Evolutionary conservation across 2,329 filamentous ascomycete species (phyloP), one percentile per base, ranked within the genome.

Genomic region (Helminthosporium solani): DNA sequence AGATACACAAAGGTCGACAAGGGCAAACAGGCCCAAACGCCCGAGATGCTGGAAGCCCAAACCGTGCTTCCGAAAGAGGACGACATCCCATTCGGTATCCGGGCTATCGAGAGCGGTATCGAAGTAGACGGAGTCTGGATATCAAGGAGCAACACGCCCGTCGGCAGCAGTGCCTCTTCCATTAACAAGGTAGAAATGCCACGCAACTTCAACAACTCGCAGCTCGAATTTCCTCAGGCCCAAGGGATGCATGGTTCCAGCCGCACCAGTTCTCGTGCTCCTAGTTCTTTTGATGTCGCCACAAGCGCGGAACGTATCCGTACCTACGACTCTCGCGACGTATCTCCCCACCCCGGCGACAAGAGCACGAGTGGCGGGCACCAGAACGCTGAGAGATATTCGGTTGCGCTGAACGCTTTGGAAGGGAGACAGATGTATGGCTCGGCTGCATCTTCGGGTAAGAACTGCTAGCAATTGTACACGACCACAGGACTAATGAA

Each of bases 41-140:
- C 60, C 7, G 68, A 81, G 16, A 78, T 86, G 51, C 85, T 90
- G 54, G 82, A 84, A 57, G 82, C 86, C 54, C 85, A 85, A 61
- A 19, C 78, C 77, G 56, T 83, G 74, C 51, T 82, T 76, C 20
- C 20, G n/a, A 14, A 38, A 12, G 60, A 75, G 38, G 75, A 81
- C 40, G 85, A 88, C 8, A 82, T 95, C 28, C 90, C 90, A 0
- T 96, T 96, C 61, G 91, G 92, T 16, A 82, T 94, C 42, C 84
- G 87, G 57, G 91, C 91, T 6, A 82, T 96, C 37, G 86, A 96
- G 66, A 87, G 82, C 56, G 90, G 90, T 5, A 77, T 95, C 34
- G 82, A 92, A 64, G 82, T 95, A 7, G 88, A 95, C 53, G 91
- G 90, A 3, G 90, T 96, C 40, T 78, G 74, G 73, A 74, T 76